Evolutionary conservation across 2,329 filamentous ascomycete genomes (phyloP), one percentile per base, ranked within the genome.

Genomic region (Botryotinia globosa): DNA sequence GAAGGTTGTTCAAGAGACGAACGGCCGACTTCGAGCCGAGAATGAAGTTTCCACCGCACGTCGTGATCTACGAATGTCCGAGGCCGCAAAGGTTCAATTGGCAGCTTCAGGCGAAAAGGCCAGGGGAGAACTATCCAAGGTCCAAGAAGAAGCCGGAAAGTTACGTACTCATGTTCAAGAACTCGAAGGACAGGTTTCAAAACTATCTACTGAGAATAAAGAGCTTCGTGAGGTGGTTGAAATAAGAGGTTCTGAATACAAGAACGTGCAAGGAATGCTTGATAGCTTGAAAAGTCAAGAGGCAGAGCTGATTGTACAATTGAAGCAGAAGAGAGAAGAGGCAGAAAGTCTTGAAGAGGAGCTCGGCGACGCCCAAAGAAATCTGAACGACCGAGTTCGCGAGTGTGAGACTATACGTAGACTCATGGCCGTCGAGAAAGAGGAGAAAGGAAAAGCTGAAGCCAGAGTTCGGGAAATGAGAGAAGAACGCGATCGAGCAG

Each of bases 361-460:
- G 81, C 86, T 98, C 1, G 89, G 90, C 1, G 96, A 99, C 82
- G 91, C 94, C 4, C 94, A 97, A 80, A 89, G 93, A 73, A 87
- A 98, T 74, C 87, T 99, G 3, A 90, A 89, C 69, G 96, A 99
- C 82, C 90, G 96, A 39, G 95, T 93, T 6, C 89, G 96, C 61
- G 96, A 99, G 82, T 93, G 90, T 39, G 95, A 98, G 83, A 98
- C 94, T 0, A 98, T 99, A 94, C 90, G 96, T 48, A 87, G 94
- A 66, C 86, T 98, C 74, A 85, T 99, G 20, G 91, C 91, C 25
- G 95, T 98, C 76, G 93, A 94, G 14, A 94, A 98, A 81, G 89
- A 92, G 74, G 93, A 94, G 12, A 94, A 98, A 81, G 89, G 91
- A 74, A 88, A 93, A 16, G 90, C 94, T 1, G 94, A 98, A 76